Evolutionary conservation across 1,139 yeast genomes (phyloP).

Genomic region (Yamadazyma blattariae): DNA sequence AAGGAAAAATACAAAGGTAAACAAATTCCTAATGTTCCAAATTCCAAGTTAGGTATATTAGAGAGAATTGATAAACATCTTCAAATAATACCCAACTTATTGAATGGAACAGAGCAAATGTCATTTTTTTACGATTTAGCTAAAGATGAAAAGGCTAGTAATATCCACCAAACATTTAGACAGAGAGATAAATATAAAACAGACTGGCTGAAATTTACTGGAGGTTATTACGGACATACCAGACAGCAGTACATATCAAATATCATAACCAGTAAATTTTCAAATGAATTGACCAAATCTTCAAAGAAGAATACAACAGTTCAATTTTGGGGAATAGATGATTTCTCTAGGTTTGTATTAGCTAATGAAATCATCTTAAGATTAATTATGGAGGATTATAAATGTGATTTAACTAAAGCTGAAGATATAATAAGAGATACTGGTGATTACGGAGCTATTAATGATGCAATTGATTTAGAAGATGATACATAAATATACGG

Average conservation of each 20-base stretch:
- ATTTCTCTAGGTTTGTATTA: conserved; percentile 56
- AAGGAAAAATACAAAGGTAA: no score
- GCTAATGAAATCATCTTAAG: conserved; percentile 62
- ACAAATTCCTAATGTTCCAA: conserved; percentile 27
- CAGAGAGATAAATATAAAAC: conserved; percentile 45
- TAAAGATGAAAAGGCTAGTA: conserved; percentile 28
- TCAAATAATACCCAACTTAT: conserved; percentile 35
- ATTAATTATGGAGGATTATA: conserved; percentile 48
- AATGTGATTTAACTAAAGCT: conserved; percentile 36
- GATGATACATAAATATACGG: not conserved
- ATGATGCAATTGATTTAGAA: conserved; percentile 34
- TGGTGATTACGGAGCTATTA: conserved; percentile 54
- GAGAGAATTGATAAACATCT: conserved; percentile 27
- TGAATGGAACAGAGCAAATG: conserved; percentile 35
- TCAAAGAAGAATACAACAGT: conserved; percentile 39
- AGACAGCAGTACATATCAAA: conserved; percentile 53
- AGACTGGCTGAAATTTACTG: conserved; percentile 45
- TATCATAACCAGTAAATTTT: conserved; percentile 27
- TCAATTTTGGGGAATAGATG: conserved; percentile 58
- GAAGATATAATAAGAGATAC: conserved; percentile 45
- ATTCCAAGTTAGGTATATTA: conserved; percentile 22
- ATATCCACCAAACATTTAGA: conserved; percentile 44
- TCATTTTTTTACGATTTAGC: conserved; percentile 55
- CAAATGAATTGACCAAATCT: conserved; percentile 23
- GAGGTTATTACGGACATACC: conserved; percentile 63